A percentile compares a stretch with the other conserved stretches of the same genome.
Evolutionary conservation across 2,329 filamentous ascomycete genomes (phyloP).

Genomic region (Myriosclerotinia scirpicola): DNA sequence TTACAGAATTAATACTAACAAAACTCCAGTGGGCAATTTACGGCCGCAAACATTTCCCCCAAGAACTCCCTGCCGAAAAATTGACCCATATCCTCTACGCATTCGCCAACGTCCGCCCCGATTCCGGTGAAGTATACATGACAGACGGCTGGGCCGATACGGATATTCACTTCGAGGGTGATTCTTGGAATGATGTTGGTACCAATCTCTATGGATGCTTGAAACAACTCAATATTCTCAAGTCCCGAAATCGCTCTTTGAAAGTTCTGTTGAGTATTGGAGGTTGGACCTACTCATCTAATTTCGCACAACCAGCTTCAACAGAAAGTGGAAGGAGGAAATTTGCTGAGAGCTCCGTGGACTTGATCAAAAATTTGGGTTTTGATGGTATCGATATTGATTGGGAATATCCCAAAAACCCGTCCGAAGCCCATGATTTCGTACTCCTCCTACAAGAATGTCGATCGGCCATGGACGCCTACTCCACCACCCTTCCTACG

Average conservation of each 20-base stretch:
- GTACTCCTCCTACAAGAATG: constrained; percentile 59
- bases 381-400: constrained; percentile 72
- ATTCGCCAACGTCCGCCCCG: constrained; percentile 81
- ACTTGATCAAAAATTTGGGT: constrained; percentile 75
- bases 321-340: constrained; percentile 65
- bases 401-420: constrained; percentile 64
- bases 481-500: constrained; percentile 47
- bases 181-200: constrained; percentile 68
- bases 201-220: constrained; percentile 85
- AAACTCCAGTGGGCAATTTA: constrained; percentile 68
- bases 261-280: constrained; percentile 86
- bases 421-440: constrained; percentile 55
- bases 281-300: constrained; percentile 87
- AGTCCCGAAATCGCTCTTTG: constrained; percentile 76
- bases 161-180: constrained; percentile 50
- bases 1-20: constrained; percentile 21
- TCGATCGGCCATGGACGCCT: constrained; percentile 58
- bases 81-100: constrained; percentile 88
- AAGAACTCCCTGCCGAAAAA: constrained; percentile 76
- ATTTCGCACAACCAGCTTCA: constrained; percentile 75
- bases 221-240: constrained; percentile 85
- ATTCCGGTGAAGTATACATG: constrained; percentile 73
- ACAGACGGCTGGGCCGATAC: constrained; percentile 65
- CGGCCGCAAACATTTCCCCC: constrained; percentile 78
- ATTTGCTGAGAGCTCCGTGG: constrained; percentile 74